These are phyloP conservation scores for Phanerochaete carnosa DNA, from an alignment of 768 basidiomycete species.

Conservation along the genomic window DNA sequence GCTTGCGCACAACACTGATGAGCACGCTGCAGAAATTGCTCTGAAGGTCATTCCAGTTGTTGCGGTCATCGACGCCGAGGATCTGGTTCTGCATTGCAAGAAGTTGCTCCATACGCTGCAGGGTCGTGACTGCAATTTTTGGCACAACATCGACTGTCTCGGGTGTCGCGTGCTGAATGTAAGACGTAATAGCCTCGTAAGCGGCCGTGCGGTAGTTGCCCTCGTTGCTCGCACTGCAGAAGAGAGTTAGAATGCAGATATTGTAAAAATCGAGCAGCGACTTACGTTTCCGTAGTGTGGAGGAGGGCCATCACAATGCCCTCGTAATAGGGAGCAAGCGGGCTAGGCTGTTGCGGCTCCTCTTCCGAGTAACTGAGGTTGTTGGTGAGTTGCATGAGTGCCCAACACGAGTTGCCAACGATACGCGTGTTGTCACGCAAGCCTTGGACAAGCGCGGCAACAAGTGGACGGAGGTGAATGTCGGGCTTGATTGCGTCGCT, in stretches of 20 bases:
- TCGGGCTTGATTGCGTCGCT: constrained; percentile 86
- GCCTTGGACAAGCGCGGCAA: constrained; percentile 80
- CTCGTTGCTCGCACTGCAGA: constrained; percentile 71
- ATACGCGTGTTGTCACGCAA: constrained; percentile 82
- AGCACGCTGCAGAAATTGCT: constrained; percentile 91
- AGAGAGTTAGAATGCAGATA: background rate
- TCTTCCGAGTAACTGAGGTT: constrained; percentile 77
- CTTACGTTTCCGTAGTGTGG: constrained; percentile 82
- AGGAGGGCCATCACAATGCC: constrained; percentile 82
- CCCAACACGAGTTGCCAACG: constrained; percentile 93
- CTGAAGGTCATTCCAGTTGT: constrained; percentile 98
- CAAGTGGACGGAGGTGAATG: constrained; percentile 77
- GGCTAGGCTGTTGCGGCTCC: constrained; percentile 49
- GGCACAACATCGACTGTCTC: constrained; percentile 82
- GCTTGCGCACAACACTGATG: constrained; percentile 84
- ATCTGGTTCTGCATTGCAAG: constrained; percentile 90
- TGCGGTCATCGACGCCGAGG: constrained; percentile 90
- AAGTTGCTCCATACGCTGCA: constrained; percentile 90
- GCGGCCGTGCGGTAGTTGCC: constrained; percentile 92
- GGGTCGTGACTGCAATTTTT: constrained; percentile 74
- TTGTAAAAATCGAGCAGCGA: constrained; percentile 4
- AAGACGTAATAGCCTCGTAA: constrained; percentile 92
- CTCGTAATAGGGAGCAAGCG: constrained; percentile 87
- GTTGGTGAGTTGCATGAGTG: constrained; percentile 91
- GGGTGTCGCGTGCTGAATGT: constrained; percentile 72